Percentiles rank a stretch among this genome's conserved stretches.
These are phyloP conservation scores for Coemansia sp. DNA, from an alignment of 192 early-diverging fungal genomes.

Conservation along the genomic window DNA sequence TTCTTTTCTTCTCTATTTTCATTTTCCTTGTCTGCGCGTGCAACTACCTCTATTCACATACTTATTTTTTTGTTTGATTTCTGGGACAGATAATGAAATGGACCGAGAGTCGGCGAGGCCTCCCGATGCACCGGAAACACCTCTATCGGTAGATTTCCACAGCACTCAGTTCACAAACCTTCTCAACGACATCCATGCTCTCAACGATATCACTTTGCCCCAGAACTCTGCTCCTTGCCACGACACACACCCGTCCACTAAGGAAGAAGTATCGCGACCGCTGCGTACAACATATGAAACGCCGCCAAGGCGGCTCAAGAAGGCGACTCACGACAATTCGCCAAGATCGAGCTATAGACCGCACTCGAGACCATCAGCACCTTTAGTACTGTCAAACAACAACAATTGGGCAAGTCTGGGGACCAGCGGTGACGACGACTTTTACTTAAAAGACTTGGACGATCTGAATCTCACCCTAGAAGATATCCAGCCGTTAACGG, in stretches of 20 bases:
- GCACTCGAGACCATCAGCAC: not conserved
- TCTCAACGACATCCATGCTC: slow-evolving; percentile 19
- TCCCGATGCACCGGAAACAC: slow-evolving; percentile 12
- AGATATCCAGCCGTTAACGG: slow-evolving; percentile 39
- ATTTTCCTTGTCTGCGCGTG: not conserved
- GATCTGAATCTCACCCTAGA: slow-evolving; percentile 44
- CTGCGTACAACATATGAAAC: slow-evolving; percentile 2
- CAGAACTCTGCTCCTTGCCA: not conserved
- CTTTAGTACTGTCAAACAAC: slow-evolving; percentile 11
- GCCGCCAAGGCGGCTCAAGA: not conserved
- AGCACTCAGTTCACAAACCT: slow-evolving; percentile 30
- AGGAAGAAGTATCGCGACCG: not conserved
- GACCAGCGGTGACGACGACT: slow-evolving; percentile 18
- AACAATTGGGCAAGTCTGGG: slow-evolving; percentile 13
- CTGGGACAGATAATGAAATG: slow-evolving; percentile 39
- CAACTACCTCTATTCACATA: not conserved
- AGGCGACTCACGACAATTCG: not conserved
- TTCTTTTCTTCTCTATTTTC: not conserved
- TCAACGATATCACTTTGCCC: not conserved
- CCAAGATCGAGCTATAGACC: slow-evolving; percentile 9
- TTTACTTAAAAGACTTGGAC: slow-evolving; percentile 32
- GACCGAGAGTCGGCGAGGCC: slow-evolving; percentile 21
- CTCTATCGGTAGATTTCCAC: slow-evolving; percentile 36
- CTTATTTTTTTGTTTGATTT: not conserved
- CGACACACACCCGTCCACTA: not conserved